Conservation (phyloP, 352 stramenopile species). For the Phytopythium litorale region DNA sequence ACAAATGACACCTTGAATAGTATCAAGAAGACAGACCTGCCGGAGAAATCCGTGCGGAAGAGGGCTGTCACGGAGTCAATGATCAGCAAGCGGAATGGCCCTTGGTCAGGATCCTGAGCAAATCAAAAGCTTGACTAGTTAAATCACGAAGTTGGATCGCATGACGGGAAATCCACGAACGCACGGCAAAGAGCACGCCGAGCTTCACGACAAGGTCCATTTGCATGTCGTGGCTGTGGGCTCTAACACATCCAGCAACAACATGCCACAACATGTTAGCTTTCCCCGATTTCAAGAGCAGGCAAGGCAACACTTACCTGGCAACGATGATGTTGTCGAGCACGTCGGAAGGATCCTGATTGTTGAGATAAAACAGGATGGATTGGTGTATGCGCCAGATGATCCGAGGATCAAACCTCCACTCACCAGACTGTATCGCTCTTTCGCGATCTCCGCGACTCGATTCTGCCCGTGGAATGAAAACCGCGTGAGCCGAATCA, state of each 20-base stretch:
- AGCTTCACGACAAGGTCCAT: slow-evolving; percentile 87
- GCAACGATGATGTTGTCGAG: slow-evolving; percentile 94
- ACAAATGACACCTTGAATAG: neutral
- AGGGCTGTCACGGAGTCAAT: slow-evolving; percentile 90
- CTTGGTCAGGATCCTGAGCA: slow-evolving; percentile 54
- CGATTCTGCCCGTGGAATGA: slow-evolving; percentile 37
- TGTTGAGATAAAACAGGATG: neutral
- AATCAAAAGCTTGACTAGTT: neutral
- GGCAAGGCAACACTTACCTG: slow-evolving; percentile 27
- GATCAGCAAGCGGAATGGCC: slow-evolving; percentile 82
- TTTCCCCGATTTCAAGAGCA: neutral
- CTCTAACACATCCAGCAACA: slow-evolving; percentile 30
- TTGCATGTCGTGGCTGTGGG: slow-evolving; percentile 85
- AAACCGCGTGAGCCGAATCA: neutral
- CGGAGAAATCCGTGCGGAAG: slow-evolving; percentile 88
- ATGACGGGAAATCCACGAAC: neutral
- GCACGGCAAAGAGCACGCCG: slow-evolving; percentile 65
- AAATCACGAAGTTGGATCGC: neutral
- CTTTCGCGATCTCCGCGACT: slow-evolving; percentile 79
- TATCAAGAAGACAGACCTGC: slow-evolving; percentile 27
- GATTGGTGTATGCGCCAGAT: neutral
- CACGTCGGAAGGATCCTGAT: slow-evolving; percentile 80
- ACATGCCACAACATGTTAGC: neutral
- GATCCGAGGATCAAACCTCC: too few species aligned
- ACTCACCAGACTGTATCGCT: slow-evolving; percentile 69